Evolutionary conservation across 2,329 filamentous ascomycete species (phyloP).

Genomic region (Aspergillus tamarii): DNA sequence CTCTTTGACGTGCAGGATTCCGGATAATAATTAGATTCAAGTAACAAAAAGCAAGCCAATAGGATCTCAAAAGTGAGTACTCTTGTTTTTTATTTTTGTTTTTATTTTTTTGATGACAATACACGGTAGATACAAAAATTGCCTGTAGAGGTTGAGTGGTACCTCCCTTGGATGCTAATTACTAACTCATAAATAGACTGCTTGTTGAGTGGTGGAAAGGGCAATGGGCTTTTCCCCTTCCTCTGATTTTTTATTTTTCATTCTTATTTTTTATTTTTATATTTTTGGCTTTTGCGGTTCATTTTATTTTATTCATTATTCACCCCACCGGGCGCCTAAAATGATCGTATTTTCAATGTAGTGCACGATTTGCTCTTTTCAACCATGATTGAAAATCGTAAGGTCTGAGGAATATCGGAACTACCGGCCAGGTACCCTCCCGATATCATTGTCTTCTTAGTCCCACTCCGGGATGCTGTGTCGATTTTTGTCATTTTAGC

Average conservation of each 20-base stretch:
- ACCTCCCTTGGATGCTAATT: background rate
- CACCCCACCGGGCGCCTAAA: background rate
- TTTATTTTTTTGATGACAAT: background rate
- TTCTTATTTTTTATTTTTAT: background rate
- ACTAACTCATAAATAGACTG: background rate
- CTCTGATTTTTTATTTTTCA: background rate
- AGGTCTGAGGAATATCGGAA: background rate
- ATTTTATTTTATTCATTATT: background rate
- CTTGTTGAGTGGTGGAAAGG: background rate
- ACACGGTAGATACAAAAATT: background rate
- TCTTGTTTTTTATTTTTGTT: background rate
- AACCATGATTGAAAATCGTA: background rate
- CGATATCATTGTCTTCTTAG: constrained; percentile 4
- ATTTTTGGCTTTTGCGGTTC: background rate
- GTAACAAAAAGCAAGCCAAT: background rate
- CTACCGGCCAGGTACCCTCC: background rate
- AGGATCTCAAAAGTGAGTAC: background rate
- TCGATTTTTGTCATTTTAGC: constrained; percentile 1
- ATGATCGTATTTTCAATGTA: background rate
- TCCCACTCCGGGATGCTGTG: background rate
- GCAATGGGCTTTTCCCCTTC: background rate
- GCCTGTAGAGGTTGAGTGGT: background rate
- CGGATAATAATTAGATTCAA: background rate
- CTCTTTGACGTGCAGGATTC: background rate
- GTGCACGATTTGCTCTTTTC: constrained; percentile 1